These are phyloP conservation scores for Inga laurina DNA, from an alignment of 306 rosid genomes.

Conservation along the genomic window DNA sequence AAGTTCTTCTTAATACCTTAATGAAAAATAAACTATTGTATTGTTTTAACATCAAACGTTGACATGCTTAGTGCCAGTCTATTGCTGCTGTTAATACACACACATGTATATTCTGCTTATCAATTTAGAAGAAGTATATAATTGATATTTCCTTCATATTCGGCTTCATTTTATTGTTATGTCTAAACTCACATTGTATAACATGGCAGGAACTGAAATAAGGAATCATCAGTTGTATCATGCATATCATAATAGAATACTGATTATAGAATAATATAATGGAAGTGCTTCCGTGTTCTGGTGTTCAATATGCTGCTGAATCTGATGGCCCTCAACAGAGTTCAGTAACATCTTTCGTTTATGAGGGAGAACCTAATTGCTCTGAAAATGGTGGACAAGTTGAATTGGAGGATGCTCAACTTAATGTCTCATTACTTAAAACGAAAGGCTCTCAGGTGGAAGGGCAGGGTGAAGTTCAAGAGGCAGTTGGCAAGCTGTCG, in stretches of 20 bases:
- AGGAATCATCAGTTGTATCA: conserved; percentile 33
- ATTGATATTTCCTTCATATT: conserved; percentile 4
- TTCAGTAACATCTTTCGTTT: conserved; percentile 49
- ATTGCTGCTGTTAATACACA: neutral
- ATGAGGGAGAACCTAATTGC: conserved; percentile 52
- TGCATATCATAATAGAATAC: conserved; percentile 35
- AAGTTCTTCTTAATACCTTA: neutral
- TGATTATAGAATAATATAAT: conserved; percentile 44
- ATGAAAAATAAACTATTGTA: neutral
- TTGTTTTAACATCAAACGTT: neutral
- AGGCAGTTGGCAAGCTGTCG: conserved; percentile 37
- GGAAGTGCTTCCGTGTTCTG: conserved; percentile 92
- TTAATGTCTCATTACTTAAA: conserved; percentile 37
- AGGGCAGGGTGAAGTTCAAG: conserved; percentile 44
- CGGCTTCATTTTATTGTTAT: neutral
- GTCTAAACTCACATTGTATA: conserved; percentile 3
- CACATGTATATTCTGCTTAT: neutral
- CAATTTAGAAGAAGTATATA: neutral
- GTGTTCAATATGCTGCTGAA: conserved; percentile 62
- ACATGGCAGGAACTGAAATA: conserved; percentile 39
- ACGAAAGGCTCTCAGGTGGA: conserved; percentile 50
- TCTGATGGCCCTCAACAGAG: conserved; percentile 66
- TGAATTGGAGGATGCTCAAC: conserved; percentile 42
- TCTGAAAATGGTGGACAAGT: conserved; percentile 47
- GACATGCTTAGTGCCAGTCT: conserved; percentile 14